Evolutionary conservation across 768 basidiomycete species (phyloP).

Genomic region (Neoboletus subvelutipes): DNA sequence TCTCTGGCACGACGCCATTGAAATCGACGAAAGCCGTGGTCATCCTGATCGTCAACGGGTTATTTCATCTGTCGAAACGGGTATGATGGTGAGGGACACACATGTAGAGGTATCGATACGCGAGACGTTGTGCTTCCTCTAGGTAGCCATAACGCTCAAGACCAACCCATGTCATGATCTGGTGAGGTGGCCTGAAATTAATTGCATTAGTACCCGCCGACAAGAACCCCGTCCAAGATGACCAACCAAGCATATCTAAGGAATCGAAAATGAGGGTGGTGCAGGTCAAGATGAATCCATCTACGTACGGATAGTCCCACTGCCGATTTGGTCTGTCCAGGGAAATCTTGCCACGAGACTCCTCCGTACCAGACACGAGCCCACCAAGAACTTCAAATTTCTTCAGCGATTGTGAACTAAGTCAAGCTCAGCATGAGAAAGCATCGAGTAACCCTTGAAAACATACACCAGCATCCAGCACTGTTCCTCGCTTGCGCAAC

Average conservation of each 20-base stretch:
- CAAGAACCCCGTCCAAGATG: background rate
- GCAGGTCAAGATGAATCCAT: constrained; percentile 6
- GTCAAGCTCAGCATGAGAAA: constrained; percentile 17
- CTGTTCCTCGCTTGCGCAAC: constrained; percentile 95
- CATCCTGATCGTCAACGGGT: constrained; percentile 55
- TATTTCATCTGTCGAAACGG: background rate
- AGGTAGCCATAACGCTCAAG: constrained; percentile 94
- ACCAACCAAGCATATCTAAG: constrained; percentile 67
- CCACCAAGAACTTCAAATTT: constrained; percentile 98
- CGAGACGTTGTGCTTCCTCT: constrained; percentile 88
- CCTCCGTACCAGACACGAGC: constrained; percentile 93
- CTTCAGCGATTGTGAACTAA: constrained; percentile 78
- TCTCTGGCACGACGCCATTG: constrained; percentile 97
- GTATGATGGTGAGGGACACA: constrained; percentile 61
- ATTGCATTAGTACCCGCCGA: constrained; percentile 11
- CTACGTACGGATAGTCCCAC: constrained; percentile 92
- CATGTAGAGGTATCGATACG: constrained; percentile 99
- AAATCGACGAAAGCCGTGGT: constrained; percentile 94
- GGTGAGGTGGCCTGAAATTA: constrained; percentile 82
- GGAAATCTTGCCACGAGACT: constrained; percentile 93
- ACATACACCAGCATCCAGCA: constrained; percentile 90
- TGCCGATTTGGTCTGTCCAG: constrained; percentile 96
- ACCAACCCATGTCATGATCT: constrained; percentile 98
- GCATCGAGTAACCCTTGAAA: background rate
- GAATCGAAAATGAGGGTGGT: constrained; percentile 6